phyloP scores from a whole-genome alignment of 2,329 filamentous ascomycete genomes.

The Xylaria sp. region DNA sequence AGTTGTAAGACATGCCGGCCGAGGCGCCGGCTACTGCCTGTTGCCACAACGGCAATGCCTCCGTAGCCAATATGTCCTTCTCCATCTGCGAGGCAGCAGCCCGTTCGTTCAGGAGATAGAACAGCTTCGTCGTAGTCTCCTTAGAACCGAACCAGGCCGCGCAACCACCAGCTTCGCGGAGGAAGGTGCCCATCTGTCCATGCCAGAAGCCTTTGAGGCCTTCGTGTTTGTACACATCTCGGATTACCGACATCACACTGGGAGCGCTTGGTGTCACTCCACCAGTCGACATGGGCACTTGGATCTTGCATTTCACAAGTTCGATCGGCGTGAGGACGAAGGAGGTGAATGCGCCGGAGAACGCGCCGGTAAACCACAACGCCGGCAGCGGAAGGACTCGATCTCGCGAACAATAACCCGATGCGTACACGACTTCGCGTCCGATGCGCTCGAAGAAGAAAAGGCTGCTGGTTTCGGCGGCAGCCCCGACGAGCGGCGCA shows the following conservation, averaged over 20 bases:
- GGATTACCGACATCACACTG: constrained; percentile 71
- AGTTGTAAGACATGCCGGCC: constrained; percentile 94
- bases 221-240: constrained; percentile 78
- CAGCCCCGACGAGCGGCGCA: constrained; percentile 86
- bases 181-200: constrained; percentile 88
- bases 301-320: constrained; percentile 97
- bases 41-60: constrained; percentile 77
- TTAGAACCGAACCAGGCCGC: constrained; percentile 96
- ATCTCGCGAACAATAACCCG: constrained; percentile 52
- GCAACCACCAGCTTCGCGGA: constrained; percentile 89
- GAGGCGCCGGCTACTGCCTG: constrained; percentile 85
- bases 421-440: constrained; percentile 63
- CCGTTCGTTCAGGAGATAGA: constrained; percentile 60
- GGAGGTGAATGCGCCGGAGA: constrained; percentile 86
- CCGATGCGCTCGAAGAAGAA: constrained; percentile 89
- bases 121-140: constrained; percentile 74
- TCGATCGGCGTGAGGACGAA: constrained; percentile 93
- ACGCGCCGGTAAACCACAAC: constrained; percentile 79
- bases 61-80: constrained; percentile 45
- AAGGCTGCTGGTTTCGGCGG: constrained; percentile 86
- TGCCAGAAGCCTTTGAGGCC: constrained; percentile 91
- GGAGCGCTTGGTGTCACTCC: constrained; percentile 52
- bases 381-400: constrained; percentile 72
- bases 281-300: constrained; percentile 62
- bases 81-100: constrained; percentile 43